Evolutionary conservation across 257 asterid species (phyloP).

Genomic region (Solanum dulcamara): DNA sequence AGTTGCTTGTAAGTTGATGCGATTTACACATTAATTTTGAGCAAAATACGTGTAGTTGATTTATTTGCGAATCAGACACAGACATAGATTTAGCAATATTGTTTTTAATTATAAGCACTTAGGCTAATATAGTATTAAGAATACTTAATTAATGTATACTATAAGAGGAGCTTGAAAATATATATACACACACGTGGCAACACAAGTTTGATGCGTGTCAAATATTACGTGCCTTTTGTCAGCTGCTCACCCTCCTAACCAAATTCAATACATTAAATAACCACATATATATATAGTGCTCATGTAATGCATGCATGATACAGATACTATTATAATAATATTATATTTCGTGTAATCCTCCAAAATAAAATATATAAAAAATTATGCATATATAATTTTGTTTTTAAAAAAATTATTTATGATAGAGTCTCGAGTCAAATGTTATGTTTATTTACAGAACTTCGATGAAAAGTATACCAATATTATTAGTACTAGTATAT

Average conservation of each 20-base stretch:
- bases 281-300: not conserved
- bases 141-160: not conserved
- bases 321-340: no score
- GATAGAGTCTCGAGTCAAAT: no score
- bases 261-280: not conserved
- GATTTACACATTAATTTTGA: no score
- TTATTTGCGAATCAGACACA: not conserved
- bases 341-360: no score
- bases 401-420: no score
- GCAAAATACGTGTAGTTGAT: not conserved
- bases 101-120: not conserved
- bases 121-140: not conserved
- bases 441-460: no score
- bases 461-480: no score
- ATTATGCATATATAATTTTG: no score
- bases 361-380: no score
- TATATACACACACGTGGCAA: not conserved
- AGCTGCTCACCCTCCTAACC: not conserved
- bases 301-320: not conserved
- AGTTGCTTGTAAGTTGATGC: not conserved
- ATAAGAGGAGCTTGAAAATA: not conserved
- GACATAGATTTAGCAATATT: not conserved
- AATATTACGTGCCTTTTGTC: not conserved
- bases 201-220: not conserved
- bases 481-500: no score